Evolutionary conservation across 108 stramenopile genomes (phyloP).

Genomic region (Craspedostauros australis): DNA sequence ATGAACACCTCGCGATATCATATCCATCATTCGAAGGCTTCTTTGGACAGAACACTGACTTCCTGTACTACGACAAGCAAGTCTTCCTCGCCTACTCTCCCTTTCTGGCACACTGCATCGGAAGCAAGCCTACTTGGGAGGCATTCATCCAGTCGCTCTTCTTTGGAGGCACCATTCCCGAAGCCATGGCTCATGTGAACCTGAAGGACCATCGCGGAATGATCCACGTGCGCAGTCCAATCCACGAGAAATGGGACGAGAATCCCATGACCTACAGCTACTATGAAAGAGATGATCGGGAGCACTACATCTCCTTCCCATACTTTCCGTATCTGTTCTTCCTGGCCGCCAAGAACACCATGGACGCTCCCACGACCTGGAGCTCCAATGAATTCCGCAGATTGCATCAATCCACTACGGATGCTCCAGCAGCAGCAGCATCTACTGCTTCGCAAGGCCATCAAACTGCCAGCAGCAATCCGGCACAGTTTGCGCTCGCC

Average conservation of each 20-base stretch:
- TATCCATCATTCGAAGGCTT: constrained; percentile 36
- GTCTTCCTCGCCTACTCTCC: constrained; percentile 24
- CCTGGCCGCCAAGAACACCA: constrained; percentile 21
- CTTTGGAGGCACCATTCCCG: constrained; percentile 27
- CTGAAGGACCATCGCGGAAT: constrained; percentile 5
- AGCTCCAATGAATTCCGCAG: constrained; percentile 12
- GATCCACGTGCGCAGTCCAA: constrained; percentile 32
- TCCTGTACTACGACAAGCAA: constrained; percentile 24
- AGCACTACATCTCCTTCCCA: constrained; percentile 25
- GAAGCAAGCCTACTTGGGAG: constrained; percentile 21
- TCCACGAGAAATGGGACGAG: constrained; percentile 11
- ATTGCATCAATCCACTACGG: constrained; percentile 4
- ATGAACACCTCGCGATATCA: constrained; percentile 14
- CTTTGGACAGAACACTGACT: constrained; percentile 31
- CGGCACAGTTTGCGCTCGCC: constrained; percentile 8
- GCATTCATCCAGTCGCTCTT: constrained; percentile 19
- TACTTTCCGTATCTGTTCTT: constrained; percentile 25
- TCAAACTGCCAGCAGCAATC: background rate
- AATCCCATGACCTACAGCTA: constrained; percentile 4
- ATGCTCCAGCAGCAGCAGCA: too few species aligned
- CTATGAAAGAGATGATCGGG: constrained; percentile 14
- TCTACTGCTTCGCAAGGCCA: too few species aligned
- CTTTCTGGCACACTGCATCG: constrained; percentile 28
- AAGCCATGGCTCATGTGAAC: constrained; percentile 20
- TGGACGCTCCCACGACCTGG: constrained; percentile 16